Base-by-base conservation (phyloP, 116 monocot genomes). In the Phalaenopsis hybrid region DNA sequence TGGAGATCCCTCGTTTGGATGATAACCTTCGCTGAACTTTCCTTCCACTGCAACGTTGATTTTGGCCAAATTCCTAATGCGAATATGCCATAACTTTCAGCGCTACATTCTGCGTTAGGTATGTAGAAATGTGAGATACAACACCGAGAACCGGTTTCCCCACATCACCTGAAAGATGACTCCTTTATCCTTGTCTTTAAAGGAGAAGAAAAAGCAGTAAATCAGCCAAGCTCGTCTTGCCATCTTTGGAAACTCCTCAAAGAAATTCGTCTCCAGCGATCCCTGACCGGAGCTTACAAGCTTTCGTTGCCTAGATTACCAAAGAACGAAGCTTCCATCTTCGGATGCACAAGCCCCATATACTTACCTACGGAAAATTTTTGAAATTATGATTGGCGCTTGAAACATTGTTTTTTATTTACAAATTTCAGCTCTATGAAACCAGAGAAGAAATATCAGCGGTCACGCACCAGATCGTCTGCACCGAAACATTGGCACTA, bases 71-170 rank as follows among this genome's bases (percentile, higher is more conserved):
- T 28, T 28, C 28, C 28, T 0, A 28, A 28, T 0, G 28, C 28
- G 28, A 28, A 28, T 0, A 28, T 28, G 28, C 28, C 28, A 28
- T 0, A 28, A 28, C 28, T 28, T 28, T 28, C 28, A 28, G 28
- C 25, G 55, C 80, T 3, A 90, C 84, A 73, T 84, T 90, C 82
- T 92, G 85, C 94, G 92, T 92, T 28, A 0, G 28, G 28, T 28
- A 28, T 28, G 28, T 28, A 28, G 28, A 28, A 28, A 28, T 0
- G 28, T 28, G 0, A 28, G 28, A 79, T 83, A 90, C 28, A 89
- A 89, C 75, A 86, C 90, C 10, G 94, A 90, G 84, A 89, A 94
- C 48, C 89, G 69, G 76, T 70, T 55, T 6, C 92, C 94, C 6
- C 75, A 57, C 28, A 61, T 25, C 17, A 70, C 86, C 61, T 90